Evolutionary conservation across 176 grass and related monocot species (phyloP), one percentile per base, ranked within the genome.

Genomic region (Chrysopogon serrulatus): DNA sequence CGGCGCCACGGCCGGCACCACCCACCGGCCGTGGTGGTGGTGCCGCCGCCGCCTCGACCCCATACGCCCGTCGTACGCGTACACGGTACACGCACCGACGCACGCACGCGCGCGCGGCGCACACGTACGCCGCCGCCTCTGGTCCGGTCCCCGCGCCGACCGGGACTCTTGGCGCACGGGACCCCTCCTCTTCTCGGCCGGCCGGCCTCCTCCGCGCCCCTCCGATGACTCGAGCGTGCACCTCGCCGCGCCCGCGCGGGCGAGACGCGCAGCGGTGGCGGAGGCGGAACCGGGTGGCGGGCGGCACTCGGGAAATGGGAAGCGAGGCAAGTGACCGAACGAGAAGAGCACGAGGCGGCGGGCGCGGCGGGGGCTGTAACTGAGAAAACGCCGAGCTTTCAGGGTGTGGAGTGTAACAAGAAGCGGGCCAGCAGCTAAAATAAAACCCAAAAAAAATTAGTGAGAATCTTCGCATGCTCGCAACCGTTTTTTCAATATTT

Each of bases 1-100:
- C 51, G 82, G 78, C 28, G 89, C 89, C 76, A 93, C 87, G 30
- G 87, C 61, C 24, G 93, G 93, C 32, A 99, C 81, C 78, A 86
- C 72, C 61, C 91, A 86, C 86, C 93, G 56, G 15, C 90, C 74
- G 73, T 81, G 91, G 81, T 90, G 71, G 68, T 83, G 88, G 43
- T 79, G 84, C 41, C 83, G 87, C 71, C 93, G 93, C 83, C 91
- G 80, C 67, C 51, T 82, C 32, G 90, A 45, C 19, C 87, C 83
- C 96, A 99, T 95, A 36, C 63, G 83, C 43, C 26, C 28, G 69
- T 1, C 28, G 69, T 1, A 39, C 67, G 44, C 68, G 60, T 21
- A 5, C 36, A 4, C 60, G 54, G n/a, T n/a, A n/a, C n/a, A n/a
- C n/a, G n/a, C n/a, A n/a, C n/a, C n/a, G n/a, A n/a, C n/a, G n/a